Percentiles rank a stretch among this genome's conserved stretches.
Conservation (phyloP, 2,329 filamentous ascomycete genomes). For the Ophiostoma ips region DNA sequence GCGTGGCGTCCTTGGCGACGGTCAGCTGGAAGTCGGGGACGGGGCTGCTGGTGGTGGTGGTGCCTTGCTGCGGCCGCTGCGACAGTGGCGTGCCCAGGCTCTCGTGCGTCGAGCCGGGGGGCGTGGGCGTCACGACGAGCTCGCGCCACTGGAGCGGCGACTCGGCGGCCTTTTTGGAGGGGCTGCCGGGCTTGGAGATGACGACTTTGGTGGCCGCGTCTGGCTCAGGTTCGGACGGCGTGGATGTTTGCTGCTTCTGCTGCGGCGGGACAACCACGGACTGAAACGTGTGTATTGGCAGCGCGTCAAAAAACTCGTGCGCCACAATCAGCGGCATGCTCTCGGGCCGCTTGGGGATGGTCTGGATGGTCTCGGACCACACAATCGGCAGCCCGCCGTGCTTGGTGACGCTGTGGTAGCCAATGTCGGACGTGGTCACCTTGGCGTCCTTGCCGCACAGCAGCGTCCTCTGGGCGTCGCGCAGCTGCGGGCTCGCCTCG, state of each 20-base stretch:
- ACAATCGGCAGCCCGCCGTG: slow-evolving; percentile 61
- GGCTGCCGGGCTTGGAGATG: slow-evolving; percentile 14
- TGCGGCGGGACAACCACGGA: slow-evolving; percentile 37
- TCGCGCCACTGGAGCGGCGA: slow-evolving; percentile 59
- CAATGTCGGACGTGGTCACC: slow-evolving; percentile 57
- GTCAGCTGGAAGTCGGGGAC: slow-evolving; percentile 80
- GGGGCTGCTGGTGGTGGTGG: slow-evolving; percentile 33
- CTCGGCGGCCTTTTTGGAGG: background rate
- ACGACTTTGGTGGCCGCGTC: slow-evolving; percentile 18
- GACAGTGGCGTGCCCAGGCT: slow-evolving; percentile 40
- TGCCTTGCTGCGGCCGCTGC: slow-evolving; percentile 26
- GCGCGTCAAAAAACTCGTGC: slow-evolving; percentile 96
- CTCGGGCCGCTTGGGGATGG: slow-evolving; percentile 55
- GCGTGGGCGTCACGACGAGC: slow-evolving; percentile 59
- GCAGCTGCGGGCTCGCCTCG: slow-evolving; percentile 73
- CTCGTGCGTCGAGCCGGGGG: slow-evolving; percentile 37
- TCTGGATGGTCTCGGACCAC: slow-evolving; percentile 81
- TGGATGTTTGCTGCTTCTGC: slow-evolving; percentile 23
- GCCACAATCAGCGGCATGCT: slow-evolving; percentile 87
- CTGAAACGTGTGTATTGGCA: slow-evolving; percentile 92
- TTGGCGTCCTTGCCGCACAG: slow-evolving; percentile 60
- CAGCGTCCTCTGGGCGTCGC: slow-evolving; percentile 63
- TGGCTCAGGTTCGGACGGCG: slow-evolving; percentile 19
- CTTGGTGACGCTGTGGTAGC: slow-evolving; percentile 62
- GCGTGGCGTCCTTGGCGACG: slow-evolving; percentile 59